phyloP scores from a whole-genome alignment of 208 protist genomes.

The Lotmaria passim region DNA sequence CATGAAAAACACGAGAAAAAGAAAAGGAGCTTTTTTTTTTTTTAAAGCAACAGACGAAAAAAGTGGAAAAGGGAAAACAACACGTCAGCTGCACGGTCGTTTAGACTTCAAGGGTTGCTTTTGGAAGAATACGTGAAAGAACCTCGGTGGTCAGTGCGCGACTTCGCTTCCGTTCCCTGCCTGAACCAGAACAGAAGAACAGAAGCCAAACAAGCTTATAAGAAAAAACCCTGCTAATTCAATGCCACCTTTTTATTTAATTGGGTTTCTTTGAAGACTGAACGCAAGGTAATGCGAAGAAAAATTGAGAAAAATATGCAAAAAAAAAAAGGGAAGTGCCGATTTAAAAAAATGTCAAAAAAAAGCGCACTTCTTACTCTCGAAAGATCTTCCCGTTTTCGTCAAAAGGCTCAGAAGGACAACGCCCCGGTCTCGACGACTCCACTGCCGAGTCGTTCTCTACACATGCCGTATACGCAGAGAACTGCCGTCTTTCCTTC shows the following conservation, averaged over 20 bases:
- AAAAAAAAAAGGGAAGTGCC: not conserved
- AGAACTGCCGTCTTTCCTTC: not conserved
- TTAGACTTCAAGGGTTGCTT: no score
- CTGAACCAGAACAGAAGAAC: no score
- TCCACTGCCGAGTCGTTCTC: constrained; percentile 3
- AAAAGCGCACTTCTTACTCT: no score
- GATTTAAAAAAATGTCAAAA: not conserved
- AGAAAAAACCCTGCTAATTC: not conserved
- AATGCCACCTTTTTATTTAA: not conserved
- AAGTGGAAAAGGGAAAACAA: no score
- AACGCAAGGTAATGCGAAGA: not conserved
- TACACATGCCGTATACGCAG: not conserved
- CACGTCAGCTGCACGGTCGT: no score
- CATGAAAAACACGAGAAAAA: not conserved
- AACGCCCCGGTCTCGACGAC: not conserved
- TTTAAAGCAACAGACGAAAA: no score
- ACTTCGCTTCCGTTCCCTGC: no score
- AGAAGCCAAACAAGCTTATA: no score
- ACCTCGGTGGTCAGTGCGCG: no score
- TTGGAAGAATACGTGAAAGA: not conserved
- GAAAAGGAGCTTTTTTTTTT: not conserved
- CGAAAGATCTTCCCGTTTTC: not conserved
- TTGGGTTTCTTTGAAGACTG: not conserved
- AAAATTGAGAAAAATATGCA: not conserved
- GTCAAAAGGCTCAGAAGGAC: not conserved